Evolutionary conservation across 768 basidiomycete species (phyloP), one percentile per base, ranked within the genome.

Genomic region (Lentinula lateritia): DNA sequence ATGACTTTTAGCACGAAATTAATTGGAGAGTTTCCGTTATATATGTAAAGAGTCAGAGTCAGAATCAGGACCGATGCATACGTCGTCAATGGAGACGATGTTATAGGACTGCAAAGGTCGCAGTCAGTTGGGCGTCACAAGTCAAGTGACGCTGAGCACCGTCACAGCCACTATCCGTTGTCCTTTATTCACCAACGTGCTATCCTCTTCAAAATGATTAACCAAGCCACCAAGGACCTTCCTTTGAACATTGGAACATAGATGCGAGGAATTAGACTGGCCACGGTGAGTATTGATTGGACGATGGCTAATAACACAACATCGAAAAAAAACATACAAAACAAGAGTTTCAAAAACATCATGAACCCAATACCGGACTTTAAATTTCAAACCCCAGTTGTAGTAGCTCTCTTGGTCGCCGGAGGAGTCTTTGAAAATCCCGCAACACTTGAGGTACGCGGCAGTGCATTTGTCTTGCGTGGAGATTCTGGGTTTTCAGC

Each of bases 321-420:
- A 23, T 43, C 6, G 54, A 35, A 8, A 9, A 9, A 28, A 39
- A 13, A 52, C 50, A 56, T 56, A 56, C 55, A 56, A 56, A 56
- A 12, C 55, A 18, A 45, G 41, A 28, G 16, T 3, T 9, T 18
- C 5, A 20, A 15, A 13, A 13, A 16, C 10, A 41, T 13, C 4
- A 41, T 54, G 7, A n/a, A 18, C 20, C 15, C 20, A 54, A 39
- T 20, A 41, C 9, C 32, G 20, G 12, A 13, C 10, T 32, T 56
- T 28, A 54, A n/a, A 54, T 23, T 28, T 56, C 41, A 54, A n/a
- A 54, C 36, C 39, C 53, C 53, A 20, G 55, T 43, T 34, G 55
- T 45, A 41, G n/a, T 56, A 13, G 55, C 55, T 43, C 55, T 56
- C 55, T 56, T 56, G 20, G 20, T 56, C 15, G 55, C 18, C n/a